These are phyloP conservation scores for Chalciporus pseudorubinellus DNA, from an alignment of 768 basidiomycete genomes.

Conservation along the genomic window DNA sequence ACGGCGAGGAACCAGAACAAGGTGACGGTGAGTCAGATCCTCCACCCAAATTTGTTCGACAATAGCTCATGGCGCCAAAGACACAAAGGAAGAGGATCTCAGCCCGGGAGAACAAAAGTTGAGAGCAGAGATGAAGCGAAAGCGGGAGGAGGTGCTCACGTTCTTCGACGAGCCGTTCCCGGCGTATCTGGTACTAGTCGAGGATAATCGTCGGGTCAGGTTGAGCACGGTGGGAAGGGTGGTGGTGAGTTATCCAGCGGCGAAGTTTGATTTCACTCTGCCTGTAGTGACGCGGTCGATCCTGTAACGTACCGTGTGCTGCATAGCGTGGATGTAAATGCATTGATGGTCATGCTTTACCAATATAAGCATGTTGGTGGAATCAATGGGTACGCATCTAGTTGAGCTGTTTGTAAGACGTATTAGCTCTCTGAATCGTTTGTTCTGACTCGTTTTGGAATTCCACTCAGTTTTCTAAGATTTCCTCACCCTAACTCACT, in stretches of 20 bases:
- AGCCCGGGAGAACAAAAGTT: slow-evolving; percentile 3
- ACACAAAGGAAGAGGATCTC: slow-evolving; percentile 1
- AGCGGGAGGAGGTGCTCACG: slow-evolving; percentile 15
- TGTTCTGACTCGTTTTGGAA: too few species aligned
- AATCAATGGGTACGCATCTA: too few species aligned
- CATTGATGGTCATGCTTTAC: too few species aligned
- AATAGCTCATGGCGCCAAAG: background rate
- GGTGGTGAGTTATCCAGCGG: slow-evolving; percentile 5
- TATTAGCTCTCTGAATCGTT: too few species aligned
- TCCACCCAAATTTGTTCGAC: background rate
- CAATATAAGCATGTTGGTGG: too few species aligned
- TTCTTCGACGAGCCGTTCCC: slow-evolving; percentile 18
- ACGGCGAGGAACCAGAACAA: background rate
- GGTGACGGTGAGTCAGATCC: background rate
- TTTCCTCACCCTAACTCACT: too few species aligned
- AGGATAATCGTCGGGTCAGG: slow-evolving; percentile 15
- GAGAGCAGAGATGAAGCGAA: slow-evolving; percentile 10
- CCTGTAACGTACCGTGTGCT: slow-evolving; percentile 2
- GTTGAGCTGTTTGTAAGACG: too few species aligned
- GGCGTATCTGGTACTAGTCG: slow-evolving; percentile 16
- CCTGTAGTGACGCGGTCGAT: slow-evolving; percentile 16
- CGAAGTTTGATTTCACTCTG: slow-evolving; percentile 15
- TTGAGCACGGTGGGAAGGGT: slow-evolving; percentile 14
- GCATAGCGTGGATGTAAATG: too few species aligned
- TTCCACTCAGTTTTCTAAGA: too few species aligned